phyloP scores from a whole-genome alignment of 495 filamentous ascomycete genomes.

The Aspergillus hancockii region DNA sequence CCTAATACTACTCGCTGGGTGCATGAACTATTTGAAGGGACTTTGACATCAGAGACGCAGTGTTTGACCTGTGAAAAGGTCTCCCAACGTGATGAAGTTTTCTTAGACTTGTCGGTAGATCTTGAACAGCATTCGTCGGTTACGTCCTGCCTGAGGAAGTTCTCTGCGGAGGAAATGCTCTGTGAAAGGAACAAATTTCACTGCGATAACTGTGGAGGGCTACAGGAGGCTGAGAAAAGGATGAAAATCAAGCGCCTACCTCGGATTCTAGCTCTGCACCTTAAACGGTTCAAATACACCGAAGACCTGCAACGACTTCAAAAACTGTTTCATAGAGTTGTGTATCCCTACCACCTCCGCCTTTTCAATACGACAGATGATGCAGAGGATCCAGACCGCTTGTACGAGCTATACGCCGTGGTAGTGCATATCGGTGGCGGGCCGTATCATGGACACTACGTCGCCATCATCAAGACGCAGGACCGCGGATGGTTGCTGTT shows the following conservation, averaged over 20 bases:
- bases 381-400: slow-evolving; percentile 87
- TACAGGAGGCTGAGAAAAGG: slow-evolving; percentile 97
- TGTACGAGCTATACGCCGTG: slow-evolving; percentile 97
- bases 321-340: slow-evolving; percentile 95
- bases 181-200: slow-evolving; percentile 99
- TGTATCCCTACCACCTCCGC: slow-evolving; percentile 94
- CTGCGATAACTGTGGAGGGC: slow-evolving; percentile 92
- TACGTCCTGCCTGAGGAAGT: slow-evolving; percentile 90
- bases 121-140: slow-evolving; percentile 95
- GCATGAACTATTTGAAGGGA: slow-evolving; percentile 94
- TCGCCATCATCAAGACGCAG: slow-evolving; percentile 95
- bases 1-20: slow-evolving; percentile 79
- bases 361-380: slow-evolving; percentile 99
- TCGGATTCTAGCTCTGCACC: slow-evolving; percentile 84
- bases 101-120: slow-evolving; percentile 94
- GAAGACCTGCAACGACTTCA: slow-evolving; percentile 91
- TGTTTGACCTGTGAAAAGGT: slow-evolving; percentile 96
- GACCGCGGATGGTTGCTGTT: slow-evolving; percentile 95
- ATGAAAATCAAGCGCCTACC: slow-evolving; percentile 99
- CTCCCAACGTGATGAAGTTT: slow-evolving; percentile 92
- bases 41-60: slow-evolving; percentile 92
- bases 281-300: slow-evolving; percentile 98
- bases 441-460: slow-evolving; percentile 96
- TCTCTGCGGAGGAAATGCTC: slow-evolving; percentile 98
- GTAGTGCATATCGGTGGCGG: slow-evolving; percentile 99